Conservation (phyloP, 257 asterid genomes). For the Ilex aquifolium region DNA sequence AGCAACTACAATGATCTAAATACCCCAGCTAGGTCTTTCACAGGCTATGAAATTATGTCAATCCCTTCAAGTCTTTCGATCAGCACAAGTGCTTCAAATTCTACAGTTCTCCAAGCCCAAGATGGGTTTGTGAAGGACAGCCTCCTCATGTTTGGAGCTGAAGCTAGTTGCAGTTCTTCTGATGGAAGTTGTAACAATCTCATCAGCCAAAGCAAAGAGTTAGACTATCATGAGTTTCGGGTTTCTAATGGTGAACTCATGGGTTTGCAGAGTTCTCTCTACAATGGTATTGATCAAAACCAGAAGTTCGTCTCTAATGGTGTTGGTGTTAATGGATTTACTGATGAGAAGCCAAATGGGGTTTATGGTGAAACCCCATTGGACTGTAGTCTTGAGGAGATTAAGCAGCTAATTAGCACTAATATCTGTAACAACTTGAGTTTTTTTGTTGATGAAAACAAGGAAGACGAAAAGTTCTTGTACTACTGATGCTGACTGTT, state of each 20-base stretch:
- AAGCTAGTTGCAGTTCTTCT: constrained; percentile 39
- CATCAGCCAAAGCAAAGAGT: constrained; percentile 12
- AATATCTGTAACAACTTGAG: constrained; percentile 25
- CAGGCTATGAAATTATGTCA: constrained; percentile 7
- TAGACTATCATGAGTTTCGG: not conserved
- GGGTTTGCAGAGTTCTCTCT: constrained; percentile 26
- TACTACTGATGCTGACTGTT: constrained; percentile 12
- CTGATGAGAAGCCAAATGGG: constrained; percentile 7
- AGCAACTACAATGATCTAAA: constrained; percentile 7
- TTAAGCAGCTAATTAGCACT: constrained; percentile 59
- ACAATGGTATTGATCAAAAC: constrained; percentile 20
- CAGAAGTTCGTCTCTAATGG: constrained; percentile 17
- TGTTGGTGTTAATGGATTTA: constrained; percentile 2
- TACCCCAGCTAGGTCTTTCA: constrained; percentile 2
- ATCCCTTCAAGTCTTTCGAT: constrained; percentile 10
- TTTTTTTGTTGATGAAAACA: constrained; percentile 44
- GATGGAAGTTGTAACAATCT: constrained; percentile 33
- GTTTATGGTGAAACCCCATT: constrained; percentile 29
- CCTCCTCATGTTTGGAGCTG: constrained; percentile 30
- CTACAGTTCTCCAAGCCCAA: constrained; percentile 15
- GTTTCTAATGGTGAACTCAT: constrained; percentile 3
- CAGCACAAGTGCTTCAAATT: constrained; percentile 11
- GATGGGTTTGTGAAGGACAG: constrained; percentile 6
- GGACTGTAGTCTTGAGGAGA: constrained; percentile 68
- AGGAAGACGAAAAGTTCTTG: constrained; percentile 38